Evolutionary conservation across 108 stramenopile genomes (phyloP).

Genomic region (Cyclotella kingstonii): DNA sequence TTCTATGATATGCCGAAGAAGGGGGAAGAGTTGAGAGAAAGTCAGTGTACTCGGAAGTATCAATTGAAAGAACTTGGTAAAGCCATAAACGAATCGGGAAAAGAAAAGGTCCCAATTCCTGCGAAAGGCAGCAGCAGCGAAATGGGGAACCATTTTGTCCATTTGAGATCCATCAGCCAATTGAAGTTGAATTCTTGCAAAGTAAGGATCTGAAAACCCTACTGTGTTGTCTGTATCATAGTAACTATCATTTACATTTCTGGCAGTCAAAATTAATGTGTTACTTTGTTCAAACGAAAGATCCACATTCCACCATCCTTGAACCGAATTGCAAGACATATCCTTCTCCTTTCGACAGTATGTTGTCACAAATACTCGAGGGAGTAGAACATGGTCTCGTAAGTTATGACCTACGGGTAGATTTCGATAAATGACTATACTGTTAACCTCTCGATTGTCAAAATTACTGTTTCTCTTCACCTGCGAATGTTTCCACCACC

Average conservation of each 20-base stretch:
- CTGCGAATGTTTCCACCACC: conserved; percentile 24
- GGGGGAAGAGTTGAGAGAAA: background rate
- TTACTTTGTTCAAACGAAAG: background rate
- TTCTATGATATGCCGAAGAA: background rate
- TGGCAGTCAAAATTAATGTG: background rate
- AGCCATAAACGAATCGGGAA: no score
- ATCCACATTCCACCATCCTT: conserved; percentile 17
- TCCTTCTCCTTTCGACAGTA: background rate
- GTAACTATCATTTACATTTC: no score
- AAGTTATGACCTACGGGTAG: conserved; percentile 44
- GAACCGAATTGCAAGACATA: conserved; percentile 28
- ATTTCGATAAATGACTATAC: conserved; percentile 15
- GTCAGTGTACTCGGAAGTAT: no score
- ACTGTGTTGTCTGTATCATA: no score
- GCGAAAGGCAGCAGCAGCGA: conserved; percentile 32
- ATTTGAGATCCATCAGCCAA: conserved; percentile 37
- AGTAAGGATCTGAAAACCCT: no score
- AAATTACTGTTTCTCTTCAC: no score
- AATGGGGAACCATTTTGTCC: conserved; percentile 42
- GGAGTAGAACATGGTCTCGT: conserved; percentile 63
- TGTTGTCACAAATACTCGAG: conserved; percentile 41
- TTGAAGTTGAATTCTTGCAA: conserved; percentile 38
- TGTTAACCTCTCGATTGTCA: background rate
- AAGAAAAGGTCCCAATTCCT: conserved; percentile 14
- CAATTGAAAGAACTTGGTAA: no score